Evolutionary conservation across 257 asterid genomes (phyloP), one percentile per base, ranked within the genome.

Genomic region (Rauvolfia tetraphylla): DNA sequence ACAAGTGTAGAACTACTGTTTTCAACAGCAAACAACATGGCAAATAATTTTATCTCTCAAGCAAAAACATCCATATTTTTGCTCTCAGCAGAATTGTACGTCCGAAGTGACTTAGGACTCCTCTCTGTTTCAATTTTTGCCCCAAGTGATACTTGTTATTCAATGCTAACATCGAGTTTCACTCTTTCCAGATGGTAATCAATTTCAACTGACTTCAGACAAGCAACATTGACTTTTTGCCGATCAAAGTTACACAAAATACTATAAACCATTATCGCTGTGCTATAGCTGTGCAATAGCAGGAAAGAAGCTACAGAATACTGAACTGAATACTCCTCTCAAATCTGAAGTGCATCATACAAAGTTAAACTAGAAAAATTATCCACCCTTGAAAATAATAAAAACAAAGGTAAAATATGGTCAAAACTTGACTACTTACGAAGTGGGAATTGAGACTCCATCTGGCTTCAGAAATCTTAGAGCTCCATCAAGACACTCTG

Each of bases 401-500:
- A 44, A 59, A 12, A 20, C 29, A 34, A 27, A 12, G 31, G 39
- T 59, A 20, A 34, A 38, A 53, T 44, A 63, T 5, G 8, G 38
- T 18, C 27, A 18, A 23, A 75, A 65, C 39, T 67, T 38, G 8
- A 15, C 14, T 9, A 68, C 88, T 65, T 87, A 95, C 99, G 93
- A 90, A 82, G 97, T 86, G 61, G 99, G 98, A 79, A 95, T 90
- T 81, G 99, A 95, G 75, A 93, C 89, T 75, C 99, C 99, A 72
- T 91, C 95, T 75, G 90, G 89, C 86, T 95, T 95, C 81, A 95
- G 84, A 81, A 91, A 95, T 76, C 96, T 91, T 77, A 90, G 96
- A 76, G 99, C 99, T 77, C 99, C 99, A 82, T 95, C 98, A 72
- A 95, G 97, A 82, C 98, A 95, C 85, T 95, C 99, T 13, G 99